Base-by-base conservation (phyloP, 768 basidiomycete species). In the Termitomyces sp. region DNA sequence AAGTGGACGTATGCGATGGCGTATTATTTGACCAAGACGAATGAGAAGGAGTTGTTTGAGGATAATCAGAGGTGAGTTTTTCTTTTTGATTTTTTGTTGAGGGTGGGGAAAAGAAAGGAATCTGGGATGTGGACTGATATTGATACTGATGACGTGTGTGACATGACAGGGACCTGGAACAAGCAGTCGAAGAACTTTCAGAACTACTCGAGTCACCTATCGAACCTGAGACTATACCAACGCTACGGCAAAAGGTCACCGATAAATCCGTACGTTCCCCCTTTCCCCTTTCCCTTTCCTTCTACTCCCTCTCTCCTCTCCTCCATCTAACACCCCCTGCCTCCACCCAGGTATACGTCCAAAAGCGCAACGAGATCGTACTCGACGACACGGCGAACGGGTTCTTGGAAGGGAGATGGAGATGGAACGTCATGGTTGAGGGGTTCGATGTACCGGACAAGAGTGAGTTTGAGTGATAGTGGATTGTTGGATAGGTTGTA, bases 1-100 rank as follows among this genome's bases (percentile, higher is more conserved):
- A 98, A 98, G 74, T 99, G 97, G 96, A 98, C 96, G 12, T 99
- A 99, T 65, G 90, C 94, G 3, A 98, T 99, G 96, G 96, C 95
- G 29, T 99, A 94, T 76, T 98, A 98, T 68, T 82, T 99, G 29
- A 87, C 84, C 40, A 87, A 82, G 67, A 86, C 90, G 53, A 98
- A 98, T 67, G 79, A 90, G 79, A 98, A 98, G 75, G 91, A 94
- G 67, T 74, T 98, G 45, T 98, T 94, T 66, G 96, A 98, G 72
- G 95, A 98, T 73, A 98, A 98, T 68, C 97, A 99, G 73, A 81
- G 90, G 90, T 87, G 59, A 6, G 44, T 41, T 79, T 37, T 71
- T 31, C 25, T 31, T 10, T 25, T 31, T 12, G 4, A n/a, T n/a
- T n/a, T n/a, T n/a, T 29, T 12, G 3, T 46, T 21, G 16, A 8